Percentiles rank a stretch among this genome's conserved stretches.
Evolutionary conservation across 495 filamentous ascomycete species (phyloP).

Genomic region (Astrothelium macrocarpum): DNA sequence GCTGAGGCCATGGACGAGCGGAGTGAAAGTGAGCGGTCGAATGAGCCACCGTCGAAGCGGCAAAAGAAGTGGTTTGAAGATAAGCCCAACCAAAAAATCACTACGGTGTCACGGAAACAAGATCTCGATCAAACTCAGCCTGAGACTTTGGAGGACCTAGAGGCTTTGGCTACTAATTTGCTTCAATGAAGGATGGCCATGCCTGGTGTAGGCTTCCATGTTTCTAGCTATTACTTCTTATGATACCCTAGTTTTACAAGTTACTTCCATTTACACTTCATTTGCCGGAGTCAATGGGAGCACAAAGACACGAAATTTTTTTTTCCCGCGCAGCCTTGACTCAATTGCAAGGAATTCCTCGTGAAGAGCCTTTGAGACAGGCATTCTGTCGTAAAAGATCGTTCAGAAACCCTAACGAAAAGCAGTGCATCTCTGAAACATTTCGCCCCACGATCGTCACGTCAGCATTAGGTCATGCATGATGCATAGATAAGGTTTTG

Average conservation of each 20-base stretch:
- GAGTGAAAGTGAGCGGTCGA: conserved; percentile 19
- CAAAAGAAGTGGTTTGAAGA: conserved; percentile 39
- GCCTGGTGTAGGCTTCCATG: neutral
- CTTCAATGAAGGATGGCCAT: conserved; percentile 35
- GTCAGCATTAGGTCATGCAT: no score
- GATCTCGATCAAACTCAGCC: conserved; percentile 47
- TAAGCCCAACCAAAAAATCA: conserved; percentile 18
- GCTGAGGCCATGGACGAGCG: conserved; percentile 35
- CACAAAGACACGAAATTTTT: no score
- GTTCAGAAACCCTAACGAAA: no score
- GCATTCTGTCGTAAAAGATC: no score
- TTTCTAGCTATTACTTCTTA: neutral
- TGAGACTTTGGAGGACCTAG: conserved; percentile 80
- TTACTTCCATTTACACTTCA: neutral
- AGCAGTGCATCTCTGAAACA: no score
- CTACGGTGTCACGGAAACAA: conserved; percentile 40
- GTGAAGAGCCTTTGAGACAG: no score
- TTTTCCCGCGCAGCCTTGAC: no score
- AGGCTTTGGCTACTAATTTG: conserved; percentile 75
- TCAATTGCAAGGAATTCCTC: no score
- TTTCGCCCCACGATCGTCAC: no score
- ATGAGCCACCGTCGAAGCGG: conserved; percentile 23
- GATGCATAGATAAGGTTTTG: no score
- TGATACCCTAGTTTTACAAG: neutral
- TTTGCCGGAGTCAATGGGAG: neutral